Conservation (phyloP, 208 protist genomes). For the Leishmania tarentolae region DNA sequence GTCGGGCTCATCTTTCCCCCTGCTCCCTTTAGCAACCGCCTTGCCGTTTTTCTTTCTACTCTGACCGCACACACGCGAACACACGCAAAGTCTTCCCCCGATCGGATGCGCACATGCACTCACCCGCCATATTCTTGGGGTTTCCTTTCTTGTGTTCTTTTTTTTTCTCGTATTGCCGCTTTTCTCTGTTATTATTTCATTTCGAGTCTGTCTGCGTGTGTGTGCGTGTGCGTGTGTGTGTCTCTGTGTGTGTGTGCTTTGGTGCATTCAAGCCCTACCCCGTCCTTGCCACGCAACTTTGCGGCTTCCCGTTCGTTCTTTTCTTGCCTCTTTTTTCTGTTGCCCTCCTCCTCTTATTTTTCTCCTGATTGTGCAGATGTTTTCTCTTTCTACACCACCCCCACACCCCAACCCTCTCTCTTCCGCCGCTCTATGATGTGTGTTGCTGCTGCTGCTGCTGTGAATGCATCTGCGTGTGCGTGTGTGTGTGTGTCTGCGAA, state of each 20-base stretch:
- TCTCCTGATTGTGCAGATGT: conserved; percentile 2
- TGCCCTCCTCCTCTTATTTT: not conserved
- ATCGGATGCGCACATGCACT: not conserved
- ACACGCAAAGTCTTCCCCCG: not conserved
- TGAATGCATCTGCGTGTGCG: not conserved
- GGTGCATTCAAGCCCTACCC: not conserved
- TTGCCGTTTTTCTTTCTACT: not conserved
- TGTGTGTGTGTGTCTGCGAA: not conserved
- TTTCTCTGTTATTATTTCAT: not conserved
- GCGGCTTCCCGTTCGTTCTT: not conserved
- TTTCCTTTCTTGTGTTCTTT: not conserved
- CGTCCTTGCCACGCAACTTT: not conserved
- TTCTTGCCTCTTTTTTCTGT: not conserved
- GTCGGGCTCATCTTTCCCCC: not conserved
- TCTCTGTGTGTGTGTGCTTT: not conserved
- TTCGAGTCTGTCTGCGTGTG: not conserved
- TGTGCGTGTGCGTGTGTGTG: not conserved
- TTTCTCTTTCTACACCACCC: not conserved
- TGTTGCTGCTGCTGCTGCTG: not conserved
- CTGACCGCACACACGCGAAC: not conserved
- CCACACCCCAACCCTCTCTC: not conserved
- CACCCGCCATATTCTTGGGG: not conserved
- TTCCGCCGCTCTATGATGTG: not conserved
- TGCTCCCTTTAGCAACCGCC: not conserved
- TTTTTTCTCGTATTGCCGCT: not conserved